Evolutionary conservation across 805 yeast genomes (phyloP).

Genomic region (Vanderwaltozyma polyspora): DNA sequence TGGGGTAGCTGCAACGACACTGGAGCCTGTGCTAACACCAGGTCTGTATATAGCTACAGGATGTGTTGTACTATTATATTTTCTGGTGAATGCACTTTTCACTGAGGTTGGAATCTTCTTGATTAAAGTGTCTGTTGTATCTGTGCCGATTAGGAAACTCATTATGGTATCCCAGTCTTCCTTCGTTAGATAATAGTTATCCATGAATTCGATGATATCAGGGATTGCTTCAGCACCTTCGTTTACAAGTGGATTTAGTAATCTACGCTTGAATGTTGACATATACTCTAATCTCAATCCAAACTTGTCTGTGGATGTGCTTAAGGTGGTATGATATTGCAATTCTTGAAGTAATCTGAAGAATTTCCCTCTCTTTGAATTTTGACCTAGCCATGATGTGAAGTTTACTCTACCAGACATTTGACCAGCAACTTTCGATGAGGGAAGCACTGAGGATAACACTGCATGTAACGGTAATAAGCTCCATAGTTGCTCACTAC

Average conservation of each 20-base stretch:
- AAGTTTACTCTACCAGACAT: slow-evolving; percentile 62
- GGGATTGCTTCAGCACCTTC: slow-evolving; percentile 54
- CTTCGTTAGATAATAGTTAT: slow-evolving; percentile 71
- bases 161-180: slow-evolving; percentile 87
- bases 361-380: slow-evolving; percentile 72
- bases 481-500: slow-evolving; percentile 91
- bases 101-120: slow-evolving; percentile 66
- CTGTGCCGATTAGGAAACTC: slow-evolving; percentile 72
- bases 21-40: slow-evolving; percentile 36
- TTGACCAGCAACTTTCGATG: slow-evolving; percentile 62
- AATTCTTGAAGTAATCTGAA: slow-evolving; percentile 72
- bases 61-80: slow-evolving; percentile 64
- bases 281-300: slow-evolving; percentile 71
- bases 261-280: slow-evolving; percentile 46
- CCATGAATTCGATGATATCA: slow-evolving; percentile 62
- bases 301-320: slow-evolving; percentile 62
- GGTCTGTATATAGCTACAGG: slow-evolving; percentile 78
- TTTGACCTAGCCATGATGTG: slow-evolving; percentile 82
- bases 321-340: slow-evolving; percentile 75
- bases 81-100: slow-evolving; percentile 78
- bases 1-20: slow-evolving; percentile 14
- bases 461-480: slow-evolving; percentile 84
- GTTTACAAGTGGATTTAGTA: slow-evolving; percentile 47
- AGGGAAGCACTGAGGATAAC: slow-evolving; percentile 74
- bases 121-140: slow-evolving; percentile 31